Percentiles rank a stretch among this genome's conserved stretches.
These are phyloP conservation scores for Chloris gayana DNA, from an alignment of 176 grass and related monocot genomes.

Conservation along the genomic window DNA sequence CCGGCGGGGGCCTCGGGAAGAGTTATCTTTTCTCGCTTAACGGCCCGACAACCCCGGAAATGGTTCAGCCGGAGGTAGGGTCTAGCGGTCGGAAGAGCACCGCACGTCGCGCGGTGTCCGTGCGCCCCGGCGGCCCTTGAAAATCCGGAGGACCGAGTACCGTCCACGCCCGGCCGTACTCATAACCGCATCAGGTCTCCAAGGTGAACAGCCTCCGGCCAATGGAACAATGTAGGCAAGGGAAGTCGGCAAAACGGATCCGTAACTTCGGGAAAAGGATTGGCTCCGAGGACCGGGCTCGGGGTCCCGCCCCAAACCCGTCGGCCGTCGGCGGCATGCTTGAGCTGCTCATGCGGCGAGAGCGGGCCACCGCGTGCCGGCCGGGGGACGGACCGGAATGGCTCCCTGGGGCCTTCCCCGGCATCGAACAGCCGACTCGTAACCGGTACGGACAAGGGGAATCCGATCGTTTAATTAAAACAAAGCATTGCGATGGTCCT, in stretches of 20 bases:
- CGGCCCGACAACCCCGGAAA: constrained; percentile 67
- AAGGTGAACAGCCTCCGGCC: constrained; percentile 80
- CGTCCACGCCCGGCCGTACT: constrained; percentile 63
- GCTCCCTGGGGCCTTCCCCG: too few relatives aligned
- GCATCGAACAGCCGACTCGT: constrained; percentile 8
- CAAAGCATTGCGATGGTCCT: constrained; percentile 71
- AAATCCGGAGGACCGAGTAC: constrained; percentile 47
- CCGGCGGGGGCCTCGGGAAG: constrained; percentile 70
- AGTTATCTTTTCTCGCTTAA: constrained; percentile 86
- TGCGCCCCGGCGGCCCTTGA: constrained; percentile 42
- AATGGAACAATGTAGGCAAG: constrained; percentile 72
- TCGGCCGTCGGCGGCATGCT: neutral
- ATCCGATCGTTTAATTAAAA: constrained; percentile 84
- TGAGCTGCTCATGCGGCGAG: neutral
- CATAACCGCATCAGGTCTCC: constrained; percentile 88
- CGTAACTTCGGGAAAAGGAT: constrained; percentile 84
- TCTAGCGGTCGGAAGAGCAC: constrained; percentile 65
- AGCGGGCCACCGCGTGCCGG: neutral
- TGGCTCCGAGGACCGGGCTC: constrained; percentile 63
- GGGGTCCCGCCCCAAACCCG: constrained; percentile 29
- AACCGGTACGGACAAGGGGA: constrained; percentile 72
- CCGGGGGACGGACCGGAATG: constrained; percentile 31
- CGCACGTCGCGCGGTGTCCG: neutral
- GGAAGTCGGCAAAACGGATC: constrained; percentile 52
- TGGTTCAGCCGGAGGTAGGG: constrained; percentile 70